Base-by-base conservation (phyloP, 2,329 filamentous ascomycete species). In the Penicillium italicum region DNA sequence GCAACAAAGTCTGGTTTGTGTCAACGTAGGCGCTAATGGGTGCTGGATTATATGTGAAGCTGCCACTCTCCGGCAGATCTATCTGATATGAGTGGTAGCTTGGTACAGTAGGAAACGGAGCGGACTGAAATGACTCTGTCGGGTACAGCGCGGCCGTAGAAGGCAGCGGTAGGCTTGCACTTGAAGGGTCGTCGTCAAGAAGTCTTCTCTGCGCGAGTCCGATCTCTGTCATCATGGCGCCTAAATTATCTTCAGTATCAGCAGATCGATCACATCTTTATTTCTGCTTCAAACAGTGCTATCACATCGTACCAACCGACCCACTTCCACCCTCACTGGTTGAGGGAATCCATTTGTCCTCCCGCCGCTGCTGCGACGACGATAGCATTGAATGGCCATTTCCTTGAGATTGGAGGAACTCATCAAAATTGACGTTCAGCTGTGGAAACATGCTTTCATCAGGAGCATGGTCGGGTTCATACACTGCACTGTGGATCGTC, bases 351-450 rank as follows among this genome's bases (percentile, higher is more conserved):
- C 71, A 73, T 57, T 62, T 65, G 49, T 72, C 68, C 61, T 72
- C 72, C 26, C 68, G 66, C 46, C 59, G 66, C 51, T 68, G 68
- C 52, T 74, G 72, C 9, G 70, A 73, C 5, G 66, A 62, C 4
- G 72, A 69, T 22, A 63, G 12, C 5, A 38, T 40, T 1, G 26
- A 37, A 11, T 60, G 60, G 7, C 24, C 40, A 20, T 42, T 53
- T 28, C 67, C 66, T 44, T 71, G 72, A 0, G 71, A 69, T 43
- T 72, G 67, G 9, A 76, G 43, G 31, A 71, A 76, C n/a, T 69
- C 61, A 54, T 76, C 72, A 28, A 75, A 75, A 52, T 74, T 69
- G 22, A 76, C 63, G 8, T 56, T 61, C 2, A 74, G 51, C 16
- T 69, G 62, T 12, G 57, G 59, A 9, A 60, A 62, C 11, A 59